Evolutionary conservation across 2,329 filamentous ascomycete genomes (phyloP).

Genomic region (Nothophoma quercina): DNA sequence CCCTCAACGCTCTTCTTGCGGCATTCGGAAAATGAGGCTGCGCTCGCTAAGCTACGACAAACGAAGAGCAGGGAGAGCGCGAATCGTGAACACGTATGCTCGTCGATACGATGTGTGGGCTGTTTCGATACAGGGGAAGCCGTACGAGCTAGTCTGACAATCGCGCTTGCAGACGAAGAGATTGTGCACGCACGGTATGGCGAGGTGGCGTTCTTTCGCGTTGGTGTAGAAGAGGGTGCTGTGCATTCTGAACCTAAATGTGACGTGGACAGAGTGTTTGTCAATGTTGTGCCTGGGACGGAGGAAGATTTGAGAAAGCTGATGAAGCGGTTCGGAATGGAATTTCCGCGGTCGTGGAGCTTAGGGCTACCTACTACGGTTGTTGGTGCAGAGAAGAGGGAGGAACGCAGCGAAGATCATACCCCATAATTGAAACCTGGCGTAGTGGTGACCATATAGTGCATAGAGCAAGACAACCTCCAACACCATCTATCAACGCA

Average conservation of each 20-base stretch:
- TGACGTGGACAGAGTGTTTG: constrained; percentile 44
- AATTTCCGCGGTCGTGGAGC: constrained; percentile 34
- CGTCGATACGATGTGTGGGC: constrained; percentile 54
- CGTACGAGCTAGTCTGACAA: constrained; percentile 48
- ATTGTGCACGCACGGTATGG: constrained; percentile 24
- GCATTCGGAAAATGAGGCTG: constrained; percentile 29
- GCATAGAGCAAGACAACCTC: too few species aligned
- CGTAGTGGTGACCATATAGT: too few species aligned
- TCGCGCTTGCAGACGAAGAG: constrained; percentile 25
- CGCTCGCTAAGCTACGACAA: constrained; percentile 43
- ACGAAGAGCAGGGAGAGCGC: constrained; percentile 35
- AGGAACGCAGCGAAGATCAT: too few species aligned
- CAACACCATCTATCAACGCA: neutral
- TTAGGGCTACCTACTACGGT: constrained; percentile 33
- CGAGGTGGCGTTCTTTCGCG: constrained; percentile 53
- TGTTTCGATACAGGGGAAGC: constrained; percentile 54
- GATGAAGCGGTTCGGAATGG: constrained; percentile 46
- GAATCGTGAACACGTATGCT: constrained; percentile 49
- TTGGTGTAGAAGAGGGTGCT: constrained; percentile 53
- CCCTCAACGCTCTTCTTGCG: constrained; percentile 54
- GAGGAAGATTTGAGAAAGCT: constrained; percentile 40
- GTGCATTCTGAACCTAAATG: constrained; percentile 52
- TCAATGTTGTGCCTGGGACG: constrained; percentile 48
- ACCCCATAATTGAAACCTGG: neutral
- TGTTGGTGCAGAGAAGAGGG: neutral